These are phyloP conservation scores for Patellifolia procumbens DNA, from an alignment of 179 eudicot genomes.

Conservation along the genomic window DNA sequence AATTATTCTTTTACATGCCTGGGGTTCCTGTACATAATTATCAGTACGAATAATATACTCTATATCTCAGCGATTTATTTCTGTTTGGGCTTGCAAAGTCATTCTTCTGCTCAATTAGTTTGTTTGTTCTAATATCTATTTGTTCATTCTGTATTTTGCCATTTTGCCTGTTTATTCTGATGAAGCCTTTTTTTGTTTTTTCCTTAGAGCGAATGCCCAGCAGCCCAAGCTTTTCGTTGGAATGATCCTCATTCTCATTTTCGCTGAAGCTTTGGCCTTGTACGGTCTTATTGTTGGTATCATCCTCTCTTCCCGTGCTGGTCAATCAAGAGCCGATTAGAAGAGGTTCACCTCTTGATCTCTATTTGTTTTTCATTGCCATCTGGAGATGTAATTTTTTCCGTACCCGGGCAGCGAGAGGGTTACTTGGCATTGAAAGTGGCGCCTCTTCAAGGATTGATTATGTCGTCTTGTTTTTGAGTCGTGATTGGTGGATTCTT, in stretches of 20 bases:
- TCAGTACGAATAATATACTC: not conserved
- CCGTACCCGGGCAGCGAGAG: slow-evolving; percentile 24
- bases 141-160: too few species aligned
- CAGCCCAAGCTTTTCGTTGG: slow-evolving; percentile 94
- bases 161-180: slow-evolving; percentile 4
- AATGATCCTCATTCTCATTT: slow-evolving; percentile 86
- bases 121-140: not conserved
- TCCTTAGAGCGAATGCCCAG: slow-evolving; percentile 89
- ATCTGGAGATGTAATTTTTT: slow-evolving; percentile 29
- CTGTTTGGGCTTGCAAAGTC: not conserved
- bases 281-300: slow-evolving; percentile 88
- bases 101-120: not conserved
- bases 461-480: slow-evolving; percentile 29
- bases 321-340: slow-evolving; percentile 86
- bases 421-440: slow-evolving; percentile 29
- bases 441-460: slow-evolving; percentile 24
- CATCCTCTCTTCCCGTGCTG: slow-evolving; percentile 90
- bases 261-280: slow-evolving; percentile 84
- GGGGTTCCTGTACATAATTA: not conserved
- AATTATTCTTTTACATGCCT: not conserved
- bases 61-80: not conserved
- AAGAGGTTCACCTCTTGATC: slow-evolving; percentile 17
- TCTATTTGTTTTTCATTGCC: slow-evolving; percentile 7
- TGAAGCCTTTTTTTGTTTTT: slow-evolving; percentile 14
- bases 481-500: slow-evolving; percentile 22